These are phyloP conservation scores for Yamadazyma philogaea DNA, from an alignment of 805 yeast genomes.

Conservation along the genomic window DNA sequence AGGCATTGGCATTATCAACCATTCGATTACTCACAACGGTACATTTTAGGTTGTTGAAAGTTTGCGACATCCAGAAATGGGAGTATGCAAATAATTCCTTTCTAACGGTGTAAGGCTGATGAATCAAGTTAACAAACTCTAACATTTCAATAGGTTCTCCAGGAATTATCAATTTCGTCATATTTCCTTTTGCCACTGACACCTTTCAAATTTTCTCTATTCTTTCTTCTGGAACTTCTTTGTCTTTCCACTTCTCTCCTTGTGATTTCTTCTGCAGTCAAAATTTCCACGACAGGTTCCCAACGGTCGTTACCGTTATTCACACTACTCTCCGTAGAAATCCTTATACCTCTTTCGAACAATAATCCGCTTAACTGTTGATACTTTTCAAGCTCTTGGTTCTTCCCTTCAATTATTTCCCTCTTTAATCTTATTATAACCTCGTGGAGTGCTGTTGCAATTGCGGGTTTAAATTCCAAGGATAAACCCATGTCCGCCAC, in stretches of 20 bases:
- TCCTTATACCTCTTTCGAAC: conserved; percentile 43
- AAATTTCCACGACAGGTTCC: conserved; percentile 83
- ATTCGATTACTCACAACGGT: no score
- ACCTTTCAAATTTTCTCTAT: conserved; percentile 74
- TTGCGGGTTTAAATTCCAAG: conserved; percentile 85
- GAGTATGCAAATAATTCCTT: no score
- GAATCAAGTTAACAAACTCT: not conserved
- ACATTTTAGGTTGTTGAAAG: no score
- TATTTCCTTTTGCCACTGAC: conserved; percentile 46
- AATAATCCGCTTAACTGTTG: conserved; percentile 41
- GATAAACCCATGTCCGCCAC: conserved; percentile 82
- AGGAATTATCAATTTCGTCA: conserved; percentile 46
- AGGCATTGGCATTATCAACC: no score
- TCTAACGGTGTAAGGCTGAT: no score
- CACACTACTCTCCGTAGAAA: conserved; percentile 58
- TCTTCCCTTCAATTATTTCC: conserved; percentile 58
- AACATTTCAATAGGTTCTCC: conserved; percentile 11
- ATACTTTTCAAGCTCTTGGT: conserved; percentile 41
- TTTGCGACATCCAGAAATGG: no score
- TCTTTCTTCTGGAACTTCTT: conserved; percentile 83
- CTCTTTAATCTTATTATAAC: conserved; percentile 69
- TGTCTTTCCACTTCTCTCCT: conserved; percentile 93
- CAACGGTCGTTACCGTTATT: conserved; percentile 79
- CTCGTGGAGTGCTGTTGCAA: conserved; percentile 84
- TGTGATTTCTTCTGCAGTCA: conserved; percentile 91